A percentile compares a stretch with the other conserved stretches of the same genome.
phyloP scores from a whole-genome alignment of 441 rosid species.

The Eutrema salsugineum region DNA sequence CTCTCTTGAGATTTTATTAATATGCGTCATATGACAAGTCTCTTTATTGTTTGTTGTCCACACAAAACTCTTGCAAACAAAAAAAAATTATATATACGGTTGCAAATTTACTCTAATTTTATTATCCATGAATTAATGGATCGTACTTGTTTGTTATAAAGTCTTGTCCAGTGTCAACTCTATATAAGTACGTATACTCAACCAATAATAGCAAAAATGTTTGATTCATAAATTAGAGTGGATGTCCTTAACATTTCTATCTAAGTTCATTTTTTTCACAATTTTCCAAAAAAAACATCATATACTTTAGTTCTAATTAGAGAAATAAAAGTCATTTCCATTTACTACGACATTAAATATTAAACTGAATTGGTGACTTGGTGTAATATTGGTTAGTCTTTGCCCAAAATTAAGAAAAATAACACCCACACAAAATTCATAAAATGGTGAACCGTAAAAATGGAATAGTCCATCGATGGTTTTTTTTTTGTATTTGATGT shows the following conservation, averaged over 20 bases:
- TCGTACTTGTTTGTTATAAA: neutral
- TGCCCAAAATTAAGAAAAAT: neutral
- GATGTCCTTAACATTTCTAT: neutral
- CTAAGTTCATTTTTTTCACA: neutral
- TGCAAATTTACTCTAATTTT: neutral
- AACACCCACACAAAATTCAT: too few species aligned
- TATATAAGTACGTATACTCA: neutral
- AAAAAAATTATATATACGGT: neutral
- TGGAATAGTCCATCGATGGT: too few species aligned
- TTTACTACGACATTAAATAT: neutral
- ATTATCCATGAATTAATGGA: neutral
- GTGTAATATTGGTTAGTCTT: too few species aligned
- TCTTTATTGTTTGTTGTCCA: constrained; percentile 17
- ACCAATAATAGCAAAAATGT: too few species aligned
- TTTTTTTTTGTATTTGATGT: too few species aligned
- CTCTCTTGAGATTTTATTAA: neutral
- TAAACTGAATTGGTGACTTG: neutral
- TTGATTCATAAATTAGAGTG: neutral
- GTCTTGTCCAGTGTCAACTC: constrained; percentile 11
- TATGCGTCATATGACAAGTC: constrained; percentile 19
- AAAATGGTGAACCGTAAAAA: too few species aligned
- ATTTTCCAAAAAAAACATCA: neutral
- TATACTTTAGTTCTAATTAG: neutral
- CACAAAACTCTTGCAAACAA: constrained; percentile 7
- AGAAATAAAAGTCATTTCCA: too few species aligned